Conservation (phyloP, 352 stramenopile genomes). For the Phytophthora lateralis region DNA sequence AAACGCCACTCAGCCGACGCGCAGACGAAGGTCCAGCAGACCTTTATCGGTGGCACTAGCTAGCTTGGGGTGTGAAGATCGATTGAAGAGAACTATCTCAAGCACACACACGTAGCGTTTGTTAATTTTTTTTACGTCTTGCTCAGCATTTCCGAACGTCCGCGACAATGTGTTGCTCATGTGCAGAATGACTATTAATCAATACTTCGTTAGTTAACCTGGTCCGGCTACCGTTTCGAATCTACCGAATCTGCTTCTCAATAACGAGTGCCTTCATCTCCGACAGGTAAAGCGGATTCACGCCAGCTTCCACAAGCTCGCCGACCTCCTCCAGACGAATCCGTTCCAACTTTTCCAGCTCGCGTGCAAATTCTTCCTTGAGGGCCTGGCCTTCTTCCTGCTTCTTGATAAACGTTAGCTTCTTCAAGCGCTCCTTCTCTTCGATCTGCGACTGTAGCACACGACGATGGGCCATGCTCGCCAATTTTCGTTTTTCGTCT, state of each 20-base stretch:
- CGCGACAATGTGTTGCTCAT: too few relatives aligned
- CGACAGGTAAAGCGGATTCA: conserved; percentile 91
- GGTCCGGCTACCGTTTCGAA: not conserved
- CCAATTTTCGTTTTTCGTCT: conserved; percentile 69
- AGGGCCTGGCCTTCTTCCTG: conserved; percentile 74
- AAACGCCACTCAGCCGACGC: too few relatives aligned
- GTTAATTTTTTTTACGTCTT: too few relatives aligned
- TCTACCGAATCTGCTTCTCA: conserved; percentile 55
- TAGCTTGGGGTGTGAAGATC: too few relatives aligned
- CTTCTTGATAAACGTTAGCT: conserved; percentile 71
- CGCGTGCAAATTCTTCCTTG: conserved; percentile 75
- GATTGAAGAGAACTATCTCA: too few relatives aligned
- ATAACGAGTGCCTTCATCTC: conserved; percentile 94
- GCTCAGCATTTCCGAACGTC: too few relatives aligned
- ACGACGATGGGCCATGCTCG: conserved; percentile 69
- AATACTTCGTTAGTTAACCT: too few relatives aligned
- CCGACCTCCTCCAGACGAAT: conserved; percentile 90
- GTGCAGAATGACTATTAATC: too few relatives aligned
- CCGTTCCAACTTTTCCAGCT: conserved; percentile 88
- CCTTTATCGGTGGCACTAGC: too few relatives aligned
- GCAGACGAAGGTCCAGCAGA: too few relatives aligned
- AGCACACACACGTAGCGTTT: too few relatives aligned
- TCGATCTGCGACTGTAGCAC: conserved; percentile 93
- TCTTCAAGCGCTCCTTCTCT: conserved; percentile 79
- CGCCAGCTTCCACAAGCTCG: conserved; percentile 85